Percentiles rank a stretch among this genome's conserved stretches.
Evolutionary conservation across 2,329 filamentous ascomycete genomes (phyloP).

Genomic region (Helotiales sp.): DNA sequence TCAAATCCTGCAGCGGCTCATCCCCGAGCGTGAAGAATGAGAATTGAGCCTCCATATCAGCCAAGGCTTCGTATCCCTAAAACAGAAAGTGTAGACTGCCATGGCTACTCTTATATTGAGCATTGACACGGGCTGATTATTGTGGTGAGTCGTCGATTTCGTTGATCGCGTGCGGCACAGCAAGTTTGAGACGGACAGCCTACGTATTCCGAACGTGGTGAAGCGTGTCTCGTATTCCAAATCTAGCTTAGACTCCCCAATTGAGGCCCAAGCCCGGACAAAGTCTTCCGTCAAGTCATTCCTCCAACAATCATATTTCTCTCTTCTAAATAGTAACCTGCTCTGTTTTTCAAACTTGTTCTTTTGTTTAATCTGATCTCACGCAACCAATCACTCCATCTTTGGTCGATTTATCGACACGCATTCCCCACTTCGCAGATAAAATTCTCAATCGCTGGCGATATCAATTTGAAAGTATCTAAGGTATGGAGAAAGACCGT

Average conservation of each 20-base stretch:
- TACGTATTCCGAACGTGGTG: background rate
- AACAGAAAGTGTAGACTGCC: background rate
- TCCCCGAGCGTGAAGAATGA: conserved; percentile 9
- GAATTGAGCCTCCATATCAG: conserved; percentile 8
- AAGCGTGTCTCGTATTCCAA: background rate
- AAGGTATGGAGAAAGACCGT: no score
- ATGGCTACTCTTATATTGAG: background rate
- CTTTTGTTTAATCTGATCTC: no score
- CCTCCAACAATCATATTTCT: no score
- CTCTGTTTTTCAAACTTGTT: no score
- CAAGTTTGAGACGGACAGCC: background rate
- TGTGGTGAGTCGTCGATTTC: background rate
- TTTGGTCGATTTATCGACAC: no score
- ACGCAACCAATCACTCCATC: no score
- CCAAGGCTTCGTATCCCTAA: conserved; percentile 10
- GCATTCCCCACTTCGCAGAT: no score
- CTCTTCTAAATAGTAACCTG: no score
- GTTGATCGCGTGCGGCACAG: background rate
- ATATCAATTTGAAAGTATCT: no score
- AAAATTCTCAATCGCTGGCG: no score
- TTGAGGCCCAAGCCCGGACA: no score
- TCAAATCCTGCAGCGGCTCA: background rate
- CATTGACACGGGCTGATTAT: background rate
- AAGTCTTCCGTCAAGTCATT: no score
- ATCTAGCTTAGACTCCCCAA: background rate